Percentiles rank a stretch among this genome's conserved stretches.
phyloP scores from a whole-genome alignment of 2,329 filamentous ascomycete species.

The Beauveria varroae region DNA sequence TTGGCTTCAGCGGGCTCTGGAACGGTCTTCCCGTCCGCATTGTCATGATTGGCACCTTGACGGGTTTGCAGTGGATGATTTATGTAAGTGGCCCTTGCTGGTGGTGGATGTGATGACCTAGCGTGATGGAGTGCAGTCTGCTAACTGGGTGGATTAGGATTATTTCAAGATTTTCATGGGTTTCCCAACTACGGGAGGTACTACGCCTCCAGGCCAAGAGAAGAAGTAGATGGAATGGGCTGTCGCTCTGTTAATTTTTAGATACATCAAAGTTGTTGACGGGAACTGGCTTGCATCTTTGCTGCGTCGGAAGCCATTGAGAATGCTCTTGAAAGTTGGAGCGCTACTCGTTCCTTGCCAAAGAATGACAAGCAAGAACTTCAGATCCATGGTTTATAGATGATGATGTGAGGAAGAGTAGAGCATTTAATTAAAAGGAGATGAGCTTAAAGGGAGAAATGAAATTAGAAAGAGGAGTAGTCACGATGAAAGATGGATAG shows the following conservation, averaged over 20 bases:
- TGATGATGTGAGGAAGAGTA: too few species aligned
- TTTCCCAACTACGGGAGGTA: constrained; percentile 72
- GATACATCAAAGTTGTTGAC: not conserved
- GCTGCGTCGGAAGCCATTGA: not conserved
- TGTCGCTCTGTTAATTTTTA: not conserved
- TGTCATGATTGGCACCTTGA: constrained; percentile 80
- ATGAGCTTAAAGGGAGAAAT: too few species aligned
- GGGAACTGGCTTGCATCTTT: not conserved
- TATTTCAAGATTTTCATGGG: constrained; percentile 90
- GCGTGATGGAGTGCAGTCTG: constrained; percentile 10
- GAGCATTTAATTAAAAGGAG: too few species aligned
- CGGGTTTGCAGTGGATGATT: constrained; percentile 89
- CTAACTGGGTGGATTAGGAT: constrained; percentile 39
- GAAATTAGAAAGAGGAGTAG: too few species aligned
- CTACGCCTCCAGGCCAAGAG: constrained; percentile 45
- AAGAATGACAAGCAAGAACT: not conserved
- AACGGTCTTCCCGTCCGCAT: constrained; percentile 80
- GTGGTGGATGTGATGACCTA: not conserved
- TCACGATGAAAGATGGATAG: too few species aligned
- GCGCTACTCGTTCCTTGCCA: not conserved
- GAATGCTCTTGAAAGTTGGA: not conserved
- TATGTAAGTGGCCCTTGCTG: constrained; percentile 48
- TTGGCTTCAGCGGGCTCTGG: constrained; percentile 84
- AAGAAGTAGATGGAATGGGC: constrained; percentile 12
- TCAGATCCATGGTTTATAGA: not conserved